Evolutionary conservation across 176 grass and related monocot species (phyloP), one percentile per base, ranked within the genome.

Genomic region (Poa annua): DNA sequence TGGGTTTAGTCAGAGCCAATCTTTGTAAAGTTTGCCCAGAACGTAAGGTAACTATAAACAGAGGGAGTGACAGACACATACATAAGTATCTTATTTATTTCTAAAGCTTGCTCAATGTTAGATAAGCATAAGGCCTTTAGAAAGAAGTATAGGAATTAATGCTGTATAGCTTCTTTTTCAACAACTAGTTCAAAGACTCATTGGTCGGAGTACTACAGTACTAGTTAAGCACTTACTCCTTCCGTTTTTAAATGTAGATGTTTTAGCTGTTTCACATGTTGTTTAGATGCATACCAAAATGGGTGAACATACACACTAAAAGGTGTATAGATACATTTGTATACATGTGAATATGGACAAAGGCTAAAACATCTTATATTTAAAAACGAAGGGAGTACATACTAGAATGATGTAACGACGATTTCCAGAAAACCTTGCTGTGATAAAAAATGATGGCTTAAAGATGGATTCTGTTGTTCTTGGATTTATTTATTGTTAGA

Each of bases 381-480:
- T 29, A 29, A 29, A 29, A 29, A 29, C 29, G 29, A 2, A 29
- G 29, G 29, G 29, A 29, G n/a, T n/a, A 34, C 25, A 32, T 65
- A 12, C 55, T 74, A 80, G 80, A 59, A 74, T 42, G 45, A 52
- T 74, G 21, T 6, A 19, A 74, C 66, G 22, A 36, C 5, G 1
- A 79, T 1, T 65, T 47, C 19, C 32, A n/a, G 3, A 49, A n/a
- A 48, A 47, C 16, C 57, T 64, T 79, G 10, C 26, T 42, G 17
- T 51, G 39, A 60, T 50, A 51, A 71, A 80, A 73, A 47, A 71
- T 49, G 35, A 25, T 35, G 35, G 57, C 71, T 12, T 19, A 66
- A 22, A 87, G 55, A 0, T 26, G 44, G 21, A 24, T 11, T 22
- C 4, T 79, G 12, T 62, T 22, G 44, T 11, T 67, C 5, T 78